Evolutionary conservation across 495 filamentous ascomycete species (phyloP).

Genomic region (Podospora appendiculata): DNA sequence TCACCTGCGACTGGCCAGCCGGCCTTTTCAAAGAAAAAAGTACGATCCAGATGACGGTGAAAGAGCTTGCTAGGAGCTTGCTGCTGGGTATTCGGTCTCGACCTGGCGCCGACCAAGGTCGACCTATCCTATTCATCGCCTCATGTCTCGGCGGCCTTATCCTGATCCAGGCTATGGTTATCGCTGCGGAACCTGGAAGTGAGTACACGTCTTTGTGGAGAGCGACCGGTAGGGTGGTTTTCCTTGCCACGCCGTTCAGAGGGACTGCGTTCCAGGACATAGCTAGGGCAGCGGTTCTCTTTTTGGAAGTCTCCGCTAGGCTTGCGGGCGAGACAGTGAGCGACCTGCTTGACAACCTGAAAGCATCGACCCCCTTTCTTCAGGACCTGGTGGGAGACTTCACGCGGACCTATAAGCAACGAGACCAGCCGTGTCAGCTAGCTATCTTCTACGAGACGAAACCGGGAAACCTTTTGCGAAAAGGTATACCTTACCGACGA

Average conservation of each 20-base stretch:
- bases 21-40: constrained; percentile 12
- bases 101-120: neutral
- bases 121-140: constrained; percentile 28
- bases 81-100: constrained; percentile 8
- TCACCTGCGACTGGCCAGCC: constrained; percentile 23
- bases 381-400: constrained; percentile 8
- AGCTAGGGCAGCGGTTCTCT: constrained; percentile 2
- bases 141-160: constrained; percentile 29
- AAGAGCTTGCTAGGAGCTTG: constrained; percentile 15
- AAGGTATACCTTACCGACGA: constrained; percentile 13
- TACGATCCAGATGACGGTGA: constrained; percentile 9
- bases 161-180: constrained; percentile 21
- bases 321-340: constrained; percentile 1
- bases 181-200: too few relatives aligned
- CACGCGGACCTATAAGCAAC: constrained; percentile 3
- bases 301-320: constrained; percentile 8
- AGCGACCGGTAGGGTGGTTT: constrained; percentile 19
- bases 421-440: neutral
- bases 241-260: constrained; percentile 25
- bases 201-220: constrained; percentile 7
- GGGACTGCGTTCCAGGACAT: constrained; percentile 21
- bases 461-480: constrained; percentile 5
- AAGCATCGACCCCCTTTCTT: constrained; percentile 8
- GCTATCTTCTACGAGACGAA: constrained; percentile 1
- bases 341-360: constrained; percentile 7